phyloP scores from a whole-genome alignment of 2,329 filamentous ascomycete species.

The Neofusicoccum kwambonambiense region DNA sequence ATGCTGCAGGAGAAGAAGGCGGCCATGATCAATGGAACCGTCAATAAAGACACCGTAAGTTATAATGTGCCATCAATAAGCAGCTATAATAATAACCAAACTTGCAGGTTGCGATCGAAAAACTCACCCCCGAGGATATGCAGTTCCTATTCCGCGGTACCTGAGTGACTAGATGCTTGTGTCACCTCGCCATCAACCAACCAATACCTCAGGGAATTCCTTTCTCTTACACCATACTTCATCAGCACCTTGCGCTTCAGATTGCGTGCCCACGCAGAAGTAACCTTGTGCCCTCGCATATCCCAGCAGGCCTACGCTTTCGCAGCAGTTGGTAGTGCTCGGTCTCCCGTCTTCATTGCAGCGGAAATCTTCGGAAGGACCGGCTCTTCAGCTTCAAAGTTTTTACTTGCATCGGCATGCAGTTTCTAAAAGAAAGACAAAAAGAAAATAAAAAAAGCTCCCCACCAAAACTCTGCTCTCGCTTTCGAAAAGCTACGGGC shows the following conservation, averaged over 20 bases:
- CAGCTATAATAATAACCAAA: neutral
- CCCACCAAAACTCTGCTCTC: neutral
- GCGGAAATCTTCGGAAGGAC: neutral
- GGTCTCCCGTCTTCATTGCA: no score
- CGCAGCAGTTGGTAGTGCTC: no score
- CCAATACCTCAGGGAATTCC: no score
- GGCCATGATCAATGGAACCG: constrained; percentile 94
- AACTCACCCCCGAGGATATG: constrained; percentile 85
- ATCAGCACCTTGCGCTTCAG: no score
- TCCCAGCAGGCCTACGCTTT: no score
- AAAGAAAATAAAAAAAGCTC: no score
- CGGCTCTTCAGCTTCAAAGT: neutral
- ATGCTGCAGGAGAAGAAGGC: constrained; percentile 98
- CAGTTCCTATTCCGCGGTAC: constrained; percentile 88
- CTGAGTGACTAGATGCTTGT: neutral
- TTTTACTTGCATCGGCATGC: neutral
- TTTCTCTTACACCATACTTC: no score
- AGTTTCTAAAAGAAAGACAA: neutral
- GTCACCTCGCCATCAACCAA: no score
- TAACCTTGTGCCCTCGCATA: no score
- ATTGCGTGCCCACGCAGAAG: no score
- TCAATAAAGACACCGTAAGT: constrained; percentile 77
- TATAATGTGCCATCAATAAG: no score
- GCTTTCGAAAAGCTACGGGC: neutral
- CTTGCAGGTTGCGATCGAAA: constrained; percentile 72